Evolutionary conservation across 2,329 filamentous ascomycete genomes (phyloP).

Genomic region (Fusarium ramigenum): DNA sequence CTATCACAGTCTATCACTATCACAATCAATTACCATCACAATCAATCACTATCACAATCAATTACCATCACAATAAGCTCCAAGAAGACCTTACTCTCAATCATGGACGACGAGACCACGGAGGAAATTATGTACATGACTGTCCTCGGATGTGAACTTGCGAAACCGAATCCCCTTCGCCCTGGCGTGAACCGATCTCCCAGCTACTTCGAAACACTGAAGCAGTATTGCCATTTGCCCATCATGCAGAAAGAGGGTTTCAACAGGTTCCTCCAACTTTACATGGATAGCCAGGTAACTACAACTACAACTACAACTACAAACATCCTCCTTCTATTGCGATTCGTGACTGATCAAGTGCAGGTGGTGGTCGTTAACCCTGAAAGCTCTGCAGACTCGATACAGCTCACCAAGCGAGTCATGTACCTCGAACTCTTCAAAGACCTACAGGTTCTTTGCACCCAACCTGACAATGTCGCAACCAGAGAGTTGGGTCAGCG

Average conservation of each 20-base stretch:
- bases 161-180: not conserved
- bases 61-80: not conserved
- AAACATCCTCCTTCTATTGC: not conserved
- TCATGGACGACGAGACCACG: not conserved
- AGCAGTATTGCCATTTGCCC: not conserved
- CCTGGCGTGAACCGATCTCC: not conserved
- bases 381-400: not conserved
- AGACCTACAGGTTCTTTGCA: not conserved
- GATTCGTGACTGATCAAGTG: not conserved
- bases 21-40: too few relatives aligned
- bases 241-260: not conserved
- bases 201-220: not conserved
- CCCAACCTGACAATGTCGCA: not conserved
- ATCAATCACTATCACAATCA: not conserved
- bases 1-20: too few relatives aligned
- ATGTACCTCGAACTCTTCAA: not conserved
- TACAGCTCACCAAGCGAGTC: not conserved
- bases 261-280: not conserved
- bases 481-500: not conserved
- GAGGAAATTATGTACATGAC: too few relatives aligned
- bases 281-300: not conserved
- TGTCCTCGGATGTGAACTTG: not conserved
- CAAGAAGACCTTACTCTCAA: not conserved
- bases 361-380: not conserved
- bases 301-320: not conserved